A percentile compares a stretch with the other conserved stretches of the same genome.
These are phyloP conservation scores for Paxillus rubicundulus DNA, from an alignment of 768 basidiomycete species.

Conservation along the genomic window DNA sequence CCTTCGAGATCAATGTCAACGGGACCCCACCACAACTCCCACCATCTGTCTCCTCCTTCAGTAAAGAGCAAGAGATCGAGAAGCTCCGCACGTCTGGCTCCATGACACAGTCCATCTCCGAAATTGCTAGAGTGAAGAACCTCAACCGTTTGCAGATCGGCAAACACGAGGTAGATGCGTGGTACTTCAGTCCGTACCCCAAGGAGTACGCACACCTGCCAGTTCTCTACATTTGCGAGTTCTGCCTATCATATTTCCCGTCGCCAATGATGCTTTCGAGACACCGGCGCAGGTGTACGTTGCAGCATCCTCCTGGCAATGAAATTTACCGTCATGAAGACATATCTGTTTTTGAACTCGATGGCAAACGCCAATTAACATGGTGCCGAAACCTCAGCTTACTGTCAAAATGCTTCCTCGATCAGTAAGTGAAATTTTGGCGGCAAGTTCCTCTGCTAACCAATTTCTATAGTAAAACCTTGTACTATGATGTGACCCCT, in stretches of 20 bases:
- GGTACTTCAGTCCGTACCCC: conserved; percentile 99
- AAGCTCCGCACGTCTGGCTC: conserved; percentile 96
- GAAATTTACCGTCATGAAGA: conserved; percentile 99
- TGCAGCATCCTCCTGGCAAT: conserved; percentile 95
- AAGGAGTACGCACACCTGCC: conserved; percentile 97
- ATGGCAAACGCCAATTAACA: conserved; percentile 91
- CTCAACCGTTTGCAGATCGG: conserved; percentile 96
- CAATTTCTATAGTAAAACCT: conserved; percentile 74
- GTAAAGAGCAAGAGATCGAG: conserved; percentile 98
- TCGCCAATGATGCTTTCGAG: conserved; percentile 88
- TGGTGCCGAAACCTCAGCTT: conserved; percentile 98
- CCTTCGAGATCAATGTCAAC: conserved; percentile 60
- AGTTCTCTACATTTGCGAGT: conserved; percentile 96
- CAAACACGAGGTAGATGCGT: conserved; percentile 95
- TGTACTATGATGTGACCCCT: conserved; percentile 99
- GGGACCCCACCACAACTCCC: conserved; percentile 46
- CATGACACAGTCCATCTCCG: conserved; percentile 98
- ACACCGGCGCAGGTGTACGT: conserved; percentile 86
- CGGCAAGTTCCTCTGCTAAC: conserved; percentile 19
- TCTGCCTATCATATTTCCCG: conserved; percentile 92
- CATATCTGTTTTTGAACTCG: conserved; percentile 97
- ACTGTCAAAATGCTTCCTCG: conserved; percentile 96
- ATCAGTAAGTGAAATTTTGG: conserved; percentile 62
- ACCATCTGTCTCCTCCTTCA: conserved; percentile 64
- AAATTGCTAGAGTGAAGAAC: conserved; percentile 98